phyloP scores from a whole-genome alignment of 2,329 filamentous ascomycete species.

The Fusarium pseudoanthophilum region DNA sequence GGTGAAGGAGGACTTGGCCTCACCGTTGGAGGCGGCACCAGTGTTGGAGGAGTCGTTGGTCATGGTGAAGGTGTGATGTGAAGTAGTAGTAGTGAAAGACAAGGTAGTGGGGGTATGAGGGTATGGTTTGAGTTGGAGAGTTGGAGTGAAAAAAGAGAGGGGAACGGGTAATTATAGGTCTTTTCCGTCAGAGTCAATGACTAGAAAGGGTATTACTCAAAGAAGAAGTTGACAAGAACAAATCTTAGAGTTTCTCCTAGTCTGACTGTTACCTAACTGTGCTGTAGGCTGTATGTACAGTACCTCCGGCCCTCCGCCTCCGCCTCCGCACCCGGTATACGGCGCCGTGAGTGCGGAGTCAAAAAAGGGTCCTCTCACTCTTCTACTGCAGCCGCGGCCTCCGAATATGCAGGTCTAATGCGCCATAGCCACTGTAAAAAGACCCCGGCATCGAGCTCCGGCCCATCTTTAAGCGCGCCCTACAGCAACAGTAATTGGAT shows the following conservation, averaged over 20 bases:
- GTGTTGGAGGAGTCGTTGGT: constrained; percentile 48
- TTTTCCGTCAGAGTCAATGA: constrained; percentile 21
- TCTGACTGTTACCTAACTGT: background rate
- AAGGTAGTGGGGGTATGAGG: background rate
- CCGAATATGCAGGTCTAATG: constrained; percentile 12
- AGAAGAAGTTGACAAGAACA: constrained; percentile 21
- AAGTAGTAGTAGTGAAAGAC: background rate
- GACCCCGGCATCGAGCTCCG: constrained; percentile 11
- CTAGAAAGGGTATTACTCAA: constrained; percentile 16
- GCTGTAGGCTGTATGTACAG: background rate
- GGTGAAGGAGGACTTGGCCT: constrained; percentile 71
- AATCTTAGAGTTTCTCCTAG: constrained; percentile 1
- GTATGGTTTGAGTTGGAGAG: background rate
- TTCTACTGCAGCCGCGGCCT: constrained; percentile 8
- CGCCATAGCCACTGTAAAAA: constrained; percentile 9
- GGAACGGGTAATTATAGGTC: constrained; percentile 7
- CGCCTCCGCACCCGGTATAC: constrained; percentile 26
- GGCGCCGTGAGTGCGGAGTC: constrained; percentile 31
- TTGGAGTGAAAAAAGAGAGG: background rate
- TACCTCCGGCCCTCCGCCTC: constrained; percentile 18
- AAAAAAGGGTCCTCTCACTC: background rate
- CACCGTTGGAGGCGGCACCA: constrained; percentile 45
- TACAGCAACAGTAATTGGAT: constrained; percentile 10
- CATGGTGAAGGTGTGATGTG: constrained; percentile 39
- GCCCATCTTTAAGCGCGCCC: constrained; percentile 25